Percentiles rank a stretch among this genome's conserved stretches.
These are phyloP conservation scores for Phytopythium cucurbitacearum DNA, from an alignment of 352 stramenopile genomes.

Conservation along the genomic window DNA sequence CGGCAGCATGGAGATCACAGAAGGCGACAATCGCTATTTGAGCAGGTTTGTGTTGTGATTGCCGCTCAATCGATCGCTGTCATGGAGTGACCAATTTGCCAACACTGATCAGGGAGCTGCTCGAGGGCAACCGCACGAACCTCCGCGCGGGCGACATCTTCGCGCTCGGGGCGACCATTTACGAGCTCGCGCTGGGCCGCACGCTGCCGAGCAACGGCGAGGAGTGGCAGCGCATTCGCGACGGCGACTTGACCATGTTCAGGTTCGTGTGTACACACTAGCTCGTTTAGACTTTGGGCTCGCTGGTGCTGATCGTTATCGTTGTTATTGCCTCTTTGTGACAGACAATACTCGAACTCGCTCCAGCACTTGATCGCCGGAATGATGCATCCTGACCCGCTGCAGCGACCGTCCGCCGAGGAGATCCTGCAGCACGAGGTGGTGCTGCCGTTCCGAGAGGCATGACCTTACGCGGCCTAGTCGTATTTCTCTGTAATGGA, in stretches of 20 bases:
- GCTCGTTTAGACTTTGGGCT: no score
- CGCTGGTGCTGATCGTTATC: background rate
- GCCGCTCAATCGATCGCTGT: background rate
- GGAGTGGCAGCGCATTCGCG: slow-evolving; percentile 85
- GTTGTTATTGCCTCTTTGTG: slow-evolving; percentile 6
- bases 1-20: slow-evolving; percentile 81
- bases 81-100: background rate
- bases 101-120: slow-evolving; percentile 38
- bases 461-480: no score
- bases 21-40: slow-evolving; percentile 85
- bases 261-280: slow-evolving; percentile 22
- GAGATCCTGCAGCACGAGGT: slow-evolving; percentile 86
- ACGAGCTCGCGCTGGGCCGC: slow-evolving; percentile 69
- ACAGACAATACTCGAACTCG: slow-evolving; percentile 83
- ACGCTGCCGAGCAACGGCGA: slow-evolving; percentile 68
- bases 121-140: slow-evolving; percentile 77
- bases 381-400: slow-evolving; percentile 86
- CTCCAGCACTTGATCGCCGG: slow-evolving; percentile 81
- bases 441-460: slow-evolving; percentile 51
- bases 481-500: no score
- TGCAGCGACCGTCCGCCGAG: slow-evolving; percentile 72
- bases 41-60: slow-evolving; percentile 40
- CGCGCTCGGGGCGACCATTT: slow-evolving; percentile 79
- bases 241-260: slow-evolving; percentile 80
- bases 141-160: slow-evolving; percentile 79